phyloP scores from a whole-genome alignment of 345 rosid genomes.

The Citrus reticulata region DNA sequence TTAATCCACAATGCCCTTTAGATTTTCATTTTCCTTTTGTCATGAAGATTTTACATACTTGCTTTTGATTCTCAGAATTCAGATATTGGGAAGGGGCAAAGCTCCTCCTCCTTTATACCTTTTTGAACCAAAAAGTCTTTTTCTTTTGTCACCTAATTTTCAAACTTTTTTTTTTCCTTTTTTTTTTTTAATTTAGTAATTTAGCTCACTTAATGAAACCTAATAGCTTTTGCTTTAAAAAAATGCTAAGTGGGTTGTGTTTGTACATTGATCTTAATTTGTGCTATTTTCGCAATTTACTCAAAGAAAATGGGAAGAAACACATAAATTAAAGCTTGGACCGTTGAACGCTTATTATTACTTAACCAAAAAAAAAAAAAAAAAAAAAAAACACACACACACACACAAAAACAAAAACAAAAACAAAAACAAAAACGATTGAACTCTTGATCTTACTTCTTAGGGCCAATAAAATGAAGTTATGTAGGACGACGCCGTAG shows the following conservation, averaged over 20 bases:
- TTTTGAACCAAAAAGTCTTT: not conserved
- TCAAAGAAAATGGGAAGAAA: too few species aligned
- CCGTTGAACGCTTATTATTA: too few species aligned
- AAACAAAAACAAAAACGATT: too few species aligned
- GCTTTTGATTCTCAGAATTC: not conserved
- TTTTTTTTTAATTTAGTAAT: too few species aligned
- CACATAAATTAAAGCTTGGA: too few species aligned
- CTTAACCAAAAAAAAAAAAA: too few species aligned
- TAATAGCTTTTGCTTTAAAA: too few species aligned
- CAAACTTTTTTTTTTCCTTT: not conserved
- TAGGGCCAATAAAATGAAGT: not conserved
- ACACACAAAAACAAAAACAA: too few species aligned
- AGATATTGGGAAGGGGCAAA: constrained; percentile 5
- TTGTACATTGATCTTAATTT: not conserved
- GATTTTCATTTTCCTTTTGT: not conserved
- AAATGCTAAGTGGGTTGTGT: too few species aligned
- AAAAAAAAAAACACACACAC: too few species aligned
- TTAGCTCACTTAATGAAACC: too few species aligned
- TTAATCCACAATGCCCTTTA: not conserved
- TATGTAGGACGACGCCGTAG: not conserved
- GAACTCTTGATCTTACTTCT: not conserved
- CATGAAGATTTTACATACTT: not conserved
- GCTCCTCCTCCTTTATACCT: not conserved
- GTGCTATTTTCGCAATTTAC: too few species aligned
- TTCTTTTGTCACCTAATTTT: not conserved